phyloP scores from a whole-genome alignment of 345 rosid genomes.

The Carallia pectinifolia region DNA sequence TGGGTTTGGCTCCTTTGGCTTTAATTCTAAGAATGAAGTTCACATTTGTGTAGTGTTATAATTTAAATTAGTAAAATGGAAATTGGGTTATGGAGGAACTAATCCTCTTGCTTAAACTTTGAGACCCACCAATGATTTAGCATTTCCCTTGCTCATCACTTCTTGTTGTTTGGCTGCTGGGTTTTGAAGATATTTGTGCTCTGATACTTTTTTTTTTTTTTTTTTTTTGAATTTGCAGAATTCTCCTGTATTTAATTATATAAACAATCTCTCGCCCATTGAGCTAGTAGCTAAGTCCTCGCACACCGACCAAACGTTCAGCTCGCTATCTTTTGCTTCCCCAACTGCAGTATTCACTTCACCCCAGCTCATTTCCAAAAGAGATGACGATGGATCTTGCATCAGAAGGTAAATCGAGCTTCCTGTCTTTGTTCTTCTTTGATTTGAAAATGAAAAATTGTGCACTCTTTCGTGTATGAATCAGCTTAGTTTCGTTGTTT shows the following conservation, averaged over 20 bases:
- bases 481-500: constrained; percentile 1
- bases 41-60: not conserved
- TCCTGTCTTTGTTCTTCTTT: not conserved
- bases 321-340: constrained; percentile 41
- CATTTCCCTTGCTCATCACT: not conserved
- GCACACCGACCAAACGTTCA: constrained; percentile 29
- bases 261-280: constrained; percentile 59
- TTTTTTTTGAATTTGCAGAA: constrained; percentile 40
- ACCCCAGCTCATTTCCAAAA: constrained; percentile 36
- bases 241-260: constrained; percentile 70
- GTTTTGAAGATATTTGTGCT: not conserved
- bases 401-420: constrained; percentile 38
- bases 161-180: not conserved
- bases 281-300: constrained; percentile 40
- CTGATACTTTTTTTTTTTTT: not conserved
- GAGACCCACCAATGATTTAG: not conserved
- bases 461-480: not conserved
- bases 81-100: not conserved
- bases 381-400: constrained; percentile 39
- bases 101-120: not conserved
- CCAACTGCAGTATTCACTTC: constrained; percentile 53
- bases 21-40: not conserved
- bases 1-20: not conserved
- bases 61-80: not conserved
- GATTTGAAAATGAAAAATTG: not conserved